Conservation (phyloP, 306 rosid genomes). For the Alnus rubra region DNA sequence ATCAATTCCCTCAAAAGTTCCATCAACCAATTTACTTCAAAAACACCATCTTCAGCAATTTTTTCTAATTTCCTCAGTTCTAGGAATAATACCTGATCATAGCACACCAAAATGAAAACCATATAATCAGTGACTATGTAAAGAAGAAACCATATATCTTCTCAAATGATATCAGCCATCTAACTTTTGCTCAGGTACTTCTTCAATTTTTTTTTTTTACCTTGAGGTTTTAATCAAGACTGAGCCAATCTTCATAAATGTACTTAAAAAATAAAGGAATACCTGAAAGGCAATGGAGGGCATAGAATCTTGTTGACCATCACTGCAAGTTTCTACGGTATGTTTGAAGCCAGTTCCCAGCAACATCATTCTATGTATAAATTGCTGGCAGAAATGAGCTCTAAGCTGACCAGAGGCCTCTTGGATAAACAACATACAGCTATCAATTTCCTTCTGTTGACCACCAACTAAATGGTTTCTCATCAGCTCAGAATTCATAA, state of each 20-base stretch:
- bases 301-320: conserved; percentile 32
- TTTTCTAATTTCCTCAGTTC: conserved; percentile 65
- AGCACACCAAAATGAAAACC: conserved; percentile 1
- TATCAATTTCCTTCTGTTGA: conserved; percentile 44
- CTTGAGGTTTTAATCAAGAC: not conserved
- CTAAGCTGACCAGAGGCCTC: conserved; percentile 53
- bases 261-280: conserved; percentile 8
- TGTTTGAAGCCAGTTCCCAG: conserved; percentile 32
- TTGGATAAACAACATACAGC: conserved; percentile 41
- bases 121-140: not conserved
- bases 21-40: conserved; percentile 64
- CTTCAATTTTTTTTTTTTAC: not conserved
- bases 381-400: conserved; percentile 51
- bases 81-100: conserved; percentile 52
- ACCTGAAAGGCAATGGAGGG: conserved; percentile 74
- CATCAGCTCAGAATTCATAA: conserved; percentile 22
- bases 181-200: not conserved
- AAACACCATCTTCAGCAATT: conserved; percentile 49
- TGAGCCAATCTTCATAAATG: not conserved
- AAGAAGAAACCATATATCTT: not conserved
- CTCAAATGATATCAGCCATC: not conserved
- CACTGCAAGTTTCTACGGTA: conserved; percentile 23
- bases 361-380: conserved; percentile 39
- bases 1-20: conserved; percentile 56
- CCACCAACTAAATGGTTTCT: conserved; percentile 29